Evolutionary conservation across 495 filamentous ascomycete genomes (phyloP), one percentile per base, ranked within the genome.

Genomic region (Penicillium fimorum): DNA sequence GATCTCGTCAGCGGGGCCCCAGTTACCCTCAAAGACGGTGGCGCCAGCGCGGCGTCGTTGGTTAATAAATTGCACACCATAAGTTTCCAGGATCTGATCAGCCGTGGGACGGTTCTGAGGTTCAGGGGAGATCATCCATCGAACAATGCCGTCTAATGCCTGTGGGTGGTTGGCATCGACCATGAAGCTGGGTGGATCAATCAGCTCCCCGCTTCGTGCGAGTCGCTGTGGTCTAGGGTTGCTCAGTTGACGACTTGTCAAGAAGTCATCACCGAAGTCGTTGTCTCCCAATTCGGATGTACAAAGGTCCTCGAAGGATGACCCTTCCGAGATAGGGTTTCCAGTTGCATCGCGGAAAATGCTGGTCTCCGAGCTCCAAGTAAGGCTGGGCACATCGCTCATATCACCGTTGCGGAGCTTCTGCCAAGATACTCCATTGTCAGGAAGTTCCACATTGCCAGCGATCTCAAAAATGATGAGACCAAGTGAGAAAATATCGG

Each of bases 401-500:
- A 96, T 83, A 64, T 97, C 92, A 33, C 90, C 92, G 56, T 86
- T 85, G 24, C 94, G 85, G 43, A 97, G 84, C 32, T 85, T 87
- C 63, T 90, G 86, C 94, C 94, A 98, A 17, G 85, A 87, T 10
- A 84, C 79, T 43, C 94, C 94, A 64, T 97, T 96, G 51, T 96
- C 92, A 0, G 94, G 94, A 9, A 97, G 83, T 56, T 88, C 85
- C 32, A 94, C 87, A 58, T 98, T 98, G 40, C 89, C 89, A 10
- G 91, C 92, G 62, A 91, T 91, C 74, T 98, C 94, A 38, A 96
- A 83, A 70, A 97, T 88, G 65, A 97, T 93, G 55, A 97, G 79
- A 30, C 94, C 94, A 20, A 98, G 81, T 3, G 93, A 88, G 71
- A 97, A 98, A 37, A 98, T 83, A 70, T 98, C 94, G 41, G 89